Evolutionary conservation across 1,284 basidiomycete genomes (phyloP), one percentile per base, ranked within the genome.

Genomic region (Neonothopanus nambi): DNA sequence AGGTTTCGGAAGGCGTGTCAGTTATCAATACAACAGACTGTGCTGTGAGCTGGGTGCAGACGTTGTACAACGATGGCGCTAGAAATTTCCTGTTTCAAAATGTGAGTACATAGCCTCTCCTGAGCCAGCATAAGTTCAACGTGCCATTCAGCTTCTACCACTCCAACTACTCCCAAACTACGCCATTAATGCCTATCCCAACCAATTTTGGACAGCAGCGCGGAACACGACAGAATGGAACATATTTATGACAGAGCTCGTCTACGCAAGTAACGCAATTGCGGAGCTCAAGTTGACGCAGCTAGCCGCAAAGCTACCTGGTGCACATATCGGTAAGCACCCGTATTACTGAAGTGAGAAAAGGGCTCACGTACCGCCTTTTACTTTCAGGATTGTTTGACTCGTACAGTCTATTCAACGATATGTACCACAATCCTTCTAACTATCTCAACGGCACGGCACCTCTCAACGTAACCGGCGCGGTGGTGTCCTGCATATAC

Each of bases 211-310:
- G 78, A 67, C 66, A 15, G 63, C 65, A 5, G 62, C 67, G 38
- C 70, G 74, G 24, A 80, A 80, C 56, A 70, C 75, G 6, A 79
- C 77, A 0, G 74, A 73, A 61, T 80, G 78, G 77, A 74, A 65
- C 56, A 65, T 78, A 15, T 66, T 68, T 60, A 79, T 78, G 69
- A 67, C 57, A 3, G 76, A 80, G 55, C 67, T 77, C 41, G 67
- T 69, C 3, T 60, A 66, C 5, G 63, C 72, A 0, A 72, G 74
- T 9, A 77, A 79, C 56, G 61, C 60, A 28, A 61, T 79, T 38
- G 70, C 75, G 0, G 60, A 71, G 47, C 61, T 77, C 12, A 70
- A 75, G 70, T 68, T 79, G 12, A 59, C 72, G 47, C 66, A 65
- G 3, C 64, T 77, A 17, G 70, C 64, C 3, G 70, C 74, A 9